These are phyloP conservation scores for Trichocomaceae sp. DNA, from an alignment of 2,329 filamentous ascomycete species.

Conservation along the genomic window DNA sequence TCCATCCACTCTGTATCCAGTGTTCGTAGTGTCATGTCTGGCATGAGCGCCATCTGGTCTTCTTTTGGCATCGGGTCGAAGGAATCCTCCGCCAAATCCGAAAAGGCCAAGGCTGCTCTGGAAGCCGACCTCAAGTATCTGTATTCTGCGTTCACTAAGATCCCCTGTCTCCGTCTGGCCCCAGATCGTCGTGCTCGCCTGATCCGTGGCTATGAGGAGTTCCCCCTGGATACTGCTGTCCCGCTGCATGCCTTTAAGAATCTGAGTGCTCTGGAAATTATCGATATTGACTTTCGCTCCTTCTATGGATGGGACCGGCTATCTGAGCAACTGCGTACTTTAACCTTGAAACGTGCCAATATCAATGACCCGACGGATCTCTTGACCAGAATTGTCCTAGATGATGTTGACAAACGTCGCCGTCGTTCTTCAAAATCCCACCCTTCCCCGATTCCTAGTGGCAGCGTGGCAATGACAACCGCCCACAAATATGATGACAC, in stretches of 20 bases:
- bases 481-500: constrained; percentile 62
- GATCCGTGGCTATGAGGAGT: constrained; percentile 92
- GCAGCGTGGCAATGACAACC: constrained; percentile 51
- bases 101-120: constrained; percentile 80
- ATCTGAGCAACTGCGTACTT: constrained; percentile 81
- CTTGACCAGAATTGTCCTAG: constrained; percentile 84
- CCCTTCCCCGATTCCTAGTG: constrained; percentile 67
- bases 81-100: constrained; percentile 73
- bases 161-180: constrained; percentile 79
- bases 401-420: constrained; percentile 90
- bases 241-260: constrained; percentile 98
- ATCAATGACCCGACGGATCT: constrained; percentile 88
- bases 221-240: constrained; percentile 94
- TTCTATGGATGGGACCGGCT: constrained; percentile 96
- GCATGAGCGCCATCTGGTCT: constrained; percentile 89
- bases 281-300: constrained; percentile 90
- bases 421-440: constrained; percentile 82
- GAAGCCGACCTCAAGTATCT: constrained; percentile 89
- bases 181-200: constrained; percentile 89
- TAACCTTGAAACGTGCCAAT: constrained; percentile 79
- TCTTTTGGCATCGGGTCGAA: constrained; percentile 76
- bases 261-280: constrained; percentile 84
- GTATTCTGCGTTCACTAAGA: constrained; percentile 97
- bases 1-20: constrained; percentile 95
- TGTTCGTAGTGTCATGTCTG: constrained; percentile 93